Base-by-base conservation (phyloP, 768 basidiomycete genomes). In the Clitopilus passeckerianus region DNA sequence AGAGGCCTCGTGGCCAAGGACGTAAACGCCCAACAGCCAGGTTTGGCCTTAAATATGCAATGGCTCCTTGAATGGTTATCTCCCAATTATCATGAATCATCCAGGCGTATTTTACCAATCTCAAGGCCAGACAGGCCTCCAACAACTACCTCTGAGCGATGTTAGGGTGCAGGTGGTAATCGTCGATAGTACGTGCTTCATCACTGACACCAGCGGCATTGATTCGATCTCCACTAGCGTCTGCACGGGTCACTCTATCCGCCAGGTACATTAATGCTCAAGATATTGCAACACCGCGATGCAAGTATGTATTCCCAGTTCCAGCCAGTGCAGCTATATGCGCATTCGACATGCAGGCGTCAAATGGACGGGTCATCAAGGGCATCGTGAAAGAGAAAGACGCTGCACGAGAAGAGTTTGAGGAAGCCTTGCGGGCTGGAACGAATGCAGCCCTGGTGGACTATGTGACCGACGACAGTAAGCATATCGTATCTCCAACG, bases 261-360 rank as follows among this genome's bases (percentile, higher is more conserved):
- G 81, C 82, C 56, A 68, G 66, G 0, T 83, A 75, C 65, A 65
- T 57, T 15, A 83, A 83, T 59, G 62, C 72, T 0, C 70, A 71
- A 2, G 65, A 69, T 8, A 61, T 60, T 34, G 65, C 74, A 1
- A 84, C 82, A 0, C 66, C 68, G 41, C 71, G 77, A 52, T 82
- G 80, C 24, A 76, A 80, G 33, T 87, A 86, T 66, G 73, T 77
- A 37, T 87, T 87, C 61, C 85, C 86, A 8, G 75, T 87, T 5
- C 86, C 86, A 0, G 80, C 77, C 1, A 73, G 72, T 30, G 80
- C 80, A 0, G 84, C 83, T 0, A 75, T 86, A 7, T 86, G 83
- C 59, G 77, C 76, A 0, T 87, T 87, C 63, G 70, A 77, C 34
- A 76, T 86, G 68, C 71, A 71, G 37, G 72, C 75, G 10, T 72